Evolutionary conservation across 768 basidiomycete genomes (phyloP), one percentile per base, ranked within the genome.

Genomic region (Psilocybe cubensis): DNA sequence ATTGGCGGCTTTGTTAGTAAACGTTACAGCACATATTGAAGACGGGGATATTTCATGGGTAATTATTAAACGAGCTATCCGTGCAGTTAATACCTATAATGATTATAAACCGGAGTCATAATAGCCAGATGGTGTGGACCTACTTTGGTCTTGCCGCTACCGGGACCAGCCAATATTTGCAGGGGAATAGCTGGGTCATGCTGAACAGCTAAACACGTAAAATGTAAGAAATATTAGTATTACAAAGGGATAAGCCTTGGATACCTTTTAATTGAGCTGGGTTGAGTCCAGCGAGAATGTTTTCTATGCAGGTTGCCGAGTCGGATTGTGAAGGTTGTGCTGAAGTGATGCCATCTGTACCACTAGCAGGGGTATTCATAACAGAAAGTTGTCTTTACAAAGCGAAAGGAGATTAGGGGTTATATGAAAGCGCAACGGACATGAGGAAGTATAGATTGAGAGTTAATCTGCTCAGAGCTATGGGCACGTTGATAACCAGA

Each of bases 1-100:
- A 58, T 84, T 88, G 1, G 93, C 92, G 14, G 93, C 92, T 70
- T 93, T 93, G 74, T 94, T 94, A 9, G 93, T 94, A 70, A 95
- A 96, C 5, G 82, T 96, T 10, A 95, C 89, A 2, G 88, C 87
- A 64, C 87, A 89, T 71, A 92, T 88, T 17, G 83, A 76, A 3
- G 77, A 75, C 1, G 89, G 82, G 10, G 77, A 66, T 9, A 88
- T 65, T 23, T 63, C 63, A 63, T 86, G 81, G 25, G 78, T 68
- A 5, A 82, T 67, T 48, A 91, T 84, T 20, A 92, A 74, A 67
- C 89, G 76, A 3, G 84, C 88, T 44, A 91, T 86, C 14, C 90
- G 80, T 46, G 85, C 82, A 4, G 86, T 89, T 23, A 91, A 68
- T 23, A 90, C 86, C 78, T 85, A 43, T 14, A n/a, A n/a, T n/a